Evolutionary conservation across 768 basidiomycete genomes (phyloP).

Genomic region (Nidularia sp.): DNA sequence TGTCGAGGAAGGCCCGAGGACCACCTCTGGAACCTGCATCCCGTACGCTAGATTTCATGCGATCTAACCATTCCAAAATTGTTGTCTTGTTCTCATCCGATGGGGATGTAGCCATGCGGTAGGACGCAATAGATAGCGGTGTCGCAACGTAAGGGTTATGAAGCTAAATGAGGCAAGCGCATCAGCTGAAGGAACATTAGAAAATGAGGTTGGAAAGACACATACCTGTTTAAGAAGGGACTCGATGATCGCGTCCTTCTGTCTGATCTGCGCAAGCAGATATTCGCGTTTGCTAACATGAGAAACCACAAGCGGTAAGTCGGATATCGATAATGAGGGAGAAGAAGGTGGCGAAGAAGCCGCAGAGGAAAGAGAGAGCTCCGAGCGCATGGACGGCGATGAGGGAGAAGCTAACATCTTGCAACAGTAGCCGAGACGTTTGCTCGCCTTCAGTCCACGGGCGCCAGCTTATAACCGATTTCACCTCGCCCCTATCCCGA

Average conservation of each 20-base stretch:
- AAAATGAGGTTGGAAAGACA: neutral
- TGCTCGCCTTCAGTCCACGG: neutral
- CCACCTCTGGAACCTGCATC: constrained; percentile 39
- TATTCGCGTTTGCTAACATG: constrained; percentile 77
- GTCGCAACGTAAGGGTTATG: constrained; percentile 82
- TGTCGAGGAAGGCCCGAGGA: constrained; percentile 40
- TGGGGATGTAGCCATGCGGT: constrained; percentile 73
- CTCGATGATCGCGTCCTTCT: constrained; percentile 86
- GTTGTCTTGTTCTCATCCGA: constrained; percentile 66
- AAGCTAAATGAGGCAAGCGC: constrained; percentile 34
- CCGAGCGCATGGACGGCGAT: constrained; percentile 1
- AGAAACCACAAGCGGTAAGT: constrained; percentile 32
- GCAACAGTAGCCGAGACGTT: neutral
- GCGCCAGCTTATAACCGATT: neutral
- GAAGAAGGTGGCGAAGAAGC: constrained; percentile 5
- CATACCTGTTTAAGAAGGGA: constrained; percentile 77
- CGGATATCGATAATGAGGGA: constrained; percentile 18
- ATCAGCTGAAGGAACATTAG: neutral
- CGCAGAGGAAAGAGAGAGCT: neutral
- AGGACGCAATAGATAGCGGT: constrained; percentile 74
- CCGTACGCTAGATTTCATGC: constrained; percentile 57
- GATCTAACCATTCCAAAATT: constrained; percentile 74
- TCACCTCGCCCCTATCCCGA: neutral
- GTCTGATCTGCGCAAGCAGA: constrained; percentile 77
- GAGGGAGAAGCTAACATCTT: constrained; percentile 3